Conservation (phyloP, 306 rosid genomes). For the Ceratonia siliqua region DNA sequence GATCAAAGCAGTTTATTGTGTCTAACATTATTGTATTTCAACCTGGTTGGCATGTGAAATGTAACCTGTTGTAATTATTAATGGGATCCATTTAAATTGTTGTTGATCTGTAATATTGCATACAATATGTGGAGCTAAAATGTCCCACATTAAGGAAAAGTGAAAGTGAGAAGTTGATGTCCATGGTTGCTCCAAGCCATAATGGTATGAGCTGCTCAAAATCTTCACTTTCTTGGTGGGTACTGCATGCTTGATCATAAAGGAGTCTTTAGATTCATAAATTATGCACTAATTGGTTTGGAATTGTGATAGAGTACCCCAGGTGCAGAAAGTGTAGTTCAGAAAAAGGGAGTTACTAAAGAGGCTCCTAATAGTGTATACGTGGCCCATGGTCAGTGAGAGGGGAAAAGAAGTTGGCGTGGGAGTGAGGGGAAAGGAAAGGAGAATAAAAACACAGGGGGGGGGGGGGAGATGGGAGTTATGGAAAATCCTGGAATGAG, state of each 20-base stretch:
- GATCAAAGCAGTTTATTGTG: background rate
- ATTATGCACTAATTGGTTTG: conserved; percentile 7
- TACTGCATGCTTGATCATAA: background rate
- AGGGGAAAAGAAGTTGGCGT: too few relatives aligned
- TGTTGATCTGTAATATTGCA: background rate
- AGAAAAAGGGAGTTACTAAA: too few relatives aligned
- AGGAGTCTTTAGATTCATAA: conserved; percentile 9
- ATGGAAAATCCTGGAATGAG: too few relatives aligned
- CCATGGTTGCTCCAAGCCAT: conserved; percentile 13
- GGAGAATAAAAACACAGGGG: too few relatives aligned
- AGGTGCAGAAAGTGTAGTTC: too few relatives aligned
- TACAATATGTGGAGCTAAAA: background rate
- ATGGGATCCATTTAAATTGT: conserved; percentile 2
- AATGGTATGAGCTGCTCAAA: background rate
- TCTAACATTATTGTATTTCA: conserved; percentile 12
- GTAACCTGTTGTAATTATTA: background rate
- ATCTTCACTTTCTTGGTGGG: conserved; percentile 24
- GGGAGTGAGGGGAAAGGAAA: too few relatives aligned
- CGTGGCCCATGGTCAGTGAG: too few relatives aligned
- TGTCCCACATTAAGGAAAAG: conserved; percentile 14
- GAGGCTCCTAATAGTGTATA: too few relatives aligned
- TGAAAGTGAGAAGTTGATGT: conserved; percentile 20
- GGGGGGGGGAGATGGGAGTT: too few relatives aligned
- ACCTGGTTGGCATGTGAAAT: conserved; percentile 19
- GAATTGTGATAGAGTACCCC: too few relatives aligned